Evolutionary conservation across 2,329 filamentous ascomycete genomes (phyloP).

Genomic region (Pseudogymnoascus sp.): DNA sequence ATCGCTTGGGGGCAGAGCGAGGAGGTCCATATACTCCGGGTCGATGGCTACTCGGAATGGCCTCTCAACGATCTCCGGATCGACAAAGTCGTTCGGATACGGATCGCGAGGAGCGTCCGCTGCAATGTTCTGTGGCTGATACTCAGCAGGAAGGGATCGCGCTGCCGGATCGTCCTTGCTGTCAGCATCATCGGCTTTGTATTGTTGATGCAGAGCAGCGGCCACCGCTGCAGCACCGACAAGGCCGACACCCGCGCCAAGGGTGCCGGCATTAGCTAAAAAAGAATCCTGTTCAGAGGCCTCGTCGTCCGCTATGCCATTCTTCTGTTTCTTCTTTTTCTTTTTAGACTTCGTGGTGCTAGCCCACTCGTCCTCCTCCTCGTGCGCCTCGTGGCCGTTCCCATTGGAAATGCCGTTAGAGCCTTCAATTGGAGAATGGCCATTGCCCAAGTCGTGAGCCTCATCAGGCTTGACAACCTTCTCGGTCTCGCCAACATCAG

Average conservation of each 20-base stretch:
- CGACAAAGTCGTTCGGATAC: slow-evolving; percentile 35
- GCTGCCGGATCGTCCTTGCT: slow-evolving; percentile 20
- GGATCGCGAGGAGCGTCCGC: not conserved
- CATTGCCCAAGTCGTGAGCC: not conserved
- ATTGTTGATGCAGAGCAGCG: slow-evolving; percentile 32
- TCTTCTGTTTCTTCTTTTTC: slow-evolving; percentile 22
- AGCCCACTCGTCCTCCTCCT: slow-evolving; percentile 20
- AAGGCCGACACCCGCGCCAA: slow-evolving; percentile 63
- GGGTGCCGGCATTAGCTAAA: slow-evolving; percentile 66
- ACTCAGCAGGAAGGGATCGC: slow-evolving; percentile 3
- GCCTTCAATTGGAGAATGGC: not conserved
- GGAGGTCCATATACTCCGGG: slow-evolving; percentile 57
- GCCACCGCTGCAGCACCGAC: slow-evolving; percentile 40
- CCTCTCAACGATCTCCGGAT: slow-evolving; percentile 53
- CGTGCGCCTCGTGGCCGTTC: slow-evolving; percentile 21
- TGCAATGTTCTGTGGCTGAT: slow-evolving; percentile 5
- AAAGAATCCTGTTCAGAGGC: slow-evolving; percentile 48
- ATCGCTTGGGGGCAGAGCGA: slow-evolving; percentile 56
- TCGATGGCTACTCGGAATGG: slow-evolving; percentile 60
- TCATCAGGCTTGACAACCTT: not conserved
- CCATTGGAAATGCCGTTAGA: slow-evolving; percentile 20
- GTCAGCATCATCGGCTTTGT: slow-evolving; percentile 28
- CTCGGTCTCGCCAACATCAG: slow-evolving; percentile 17
- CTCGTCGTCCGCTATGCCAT: slow-evolving; percentile 22
- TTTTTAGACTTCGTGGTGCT: slow-evolving; percentile 12